phyloP scores from a whole-genome alignment of 495 filamentous ascomycete species.

The Gamarada debralockiae region DNA sequence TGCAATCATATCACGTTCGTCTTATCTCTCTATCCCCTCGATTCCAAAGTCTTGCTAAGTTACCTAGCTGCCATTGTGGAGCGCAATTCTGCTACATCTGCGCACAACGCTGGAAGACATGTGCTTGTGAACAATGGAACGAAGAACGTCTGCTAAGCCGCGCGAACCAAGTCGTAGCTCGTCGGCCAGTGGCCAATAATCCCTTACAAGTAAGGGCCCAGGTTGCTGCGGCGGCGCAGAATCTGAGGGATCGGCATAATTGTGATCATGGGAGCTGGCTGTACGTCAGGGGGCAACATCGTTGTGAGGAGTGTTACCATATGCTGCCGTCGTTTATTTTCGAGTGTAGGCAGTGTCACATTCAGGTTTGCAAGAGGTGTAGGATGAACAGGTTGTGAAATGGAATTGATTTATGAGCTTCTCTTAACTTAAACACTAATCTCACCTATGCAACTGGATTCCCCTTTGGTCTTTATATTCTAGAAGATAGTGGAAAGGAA shows the following conservation, averaged over 20 bases:
- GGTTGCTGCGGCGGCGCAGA: slow-evolving; percentile 1
- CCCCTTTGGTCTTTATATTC: no score
- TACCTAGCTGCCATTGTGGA: slow-evolving; percentile 43
- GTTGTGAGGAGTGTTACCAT: slow-evolving; percentile 4
- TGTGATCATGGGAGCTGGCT: background rate
- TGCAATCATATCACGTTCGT: slow-evolving; percentile 25
- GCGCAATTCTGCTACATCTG: slow-evolving; percentile 55
- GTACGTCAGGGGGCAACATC: background rate
- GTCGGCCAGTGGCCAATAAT: background rate
- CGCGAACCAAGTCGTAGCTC: slow-evolving; percentile 16
- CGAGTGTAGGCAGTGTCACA: no score
- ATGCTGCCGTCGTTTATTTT: slow-evolving; percentile 1
- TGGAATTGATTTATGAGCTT: no score
- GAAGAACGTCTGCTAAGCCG: slow-evolving; percentile 15
- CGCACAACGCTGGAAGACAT: slow-evolving; percentile 47
- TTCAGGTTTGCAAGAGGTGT: no score
- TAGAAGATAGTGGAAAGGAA: no score
- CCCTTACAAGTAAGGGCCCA: background rate
- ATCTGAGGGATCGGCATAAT: slow-evolving; percentile 1
- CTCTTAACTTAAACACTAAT: no score
- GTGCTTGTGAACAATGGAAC: slow-evolving; percentile 39
- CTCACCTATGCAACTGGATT: no score
- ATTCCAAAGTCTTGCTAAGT: no score
- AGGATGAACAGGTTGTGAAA: no score
- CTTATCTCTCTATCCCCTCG: background rate